Evolutionary conservation across 129 eudicot genomes (phyloP).

Genomic region (Flaveria sonorensis): DNA sequence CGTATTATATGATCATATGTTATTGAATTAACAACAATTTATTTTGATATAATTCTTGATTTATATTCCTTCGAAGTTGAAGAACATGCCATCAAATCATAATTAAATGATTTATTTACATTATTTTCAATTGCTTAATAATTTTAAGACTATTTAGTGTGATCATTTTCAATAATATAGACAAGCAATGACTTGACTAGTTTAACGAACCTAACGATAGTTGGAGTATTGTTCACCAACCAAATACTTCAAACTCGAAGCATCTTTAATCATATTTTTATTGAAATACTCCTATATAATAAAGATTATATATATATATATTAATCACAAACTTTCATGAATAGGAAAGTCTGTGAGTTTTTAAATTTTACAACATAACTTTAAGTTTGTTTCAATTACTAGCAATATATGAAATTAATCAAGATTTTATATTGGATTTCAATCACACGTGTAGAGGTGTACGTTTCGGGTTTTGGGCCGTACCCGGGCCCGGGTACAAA

Average conservation of each 20-base stretch:
- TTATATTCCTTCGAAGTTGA: neutral
- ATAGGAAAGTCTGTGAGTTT: too few species aligned
- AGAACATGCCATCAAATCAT: neutral
- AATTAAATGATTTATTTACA: neutral
- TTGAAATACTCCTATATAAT: neutral
- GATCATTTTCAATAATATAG: too few species aligned
- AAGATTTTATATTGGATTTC: too few species aligned
- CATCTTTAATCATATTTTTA: constrained; percentile 11
- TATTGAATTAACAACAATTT: neutral
- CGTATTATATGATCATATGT: neutral
- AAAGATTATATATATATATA: too few species aligned
- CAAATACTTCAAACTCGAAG: constrained; percentile 29
- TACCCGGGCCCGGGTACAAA: too few species aligned
- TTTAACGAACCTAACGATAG: constrained; percentile 36
- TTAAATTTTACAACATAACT: too few species aligned
- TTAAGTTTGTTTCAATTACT: too few species aligned
- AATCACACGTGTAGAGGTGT: too few species aligned
- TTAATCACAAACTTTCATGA: too few species aligned
- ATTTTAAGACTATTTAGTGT: neutral
- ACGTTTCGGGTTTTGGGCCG: too few species aligned
- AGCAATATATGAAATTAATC: too few species aligned
- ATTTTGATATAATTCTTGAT: neutral
- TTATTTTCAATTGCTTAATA: neutral
- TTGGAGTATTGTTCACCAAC: constrained; percentile 42
- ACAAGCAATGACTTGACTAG: neutral